Evolutionary conservation across 1,284 basidiomycete species (phyloP), one percentile per base, ranked within the genome.

Genomic region (Ceratobasidium sp.): DNA sequence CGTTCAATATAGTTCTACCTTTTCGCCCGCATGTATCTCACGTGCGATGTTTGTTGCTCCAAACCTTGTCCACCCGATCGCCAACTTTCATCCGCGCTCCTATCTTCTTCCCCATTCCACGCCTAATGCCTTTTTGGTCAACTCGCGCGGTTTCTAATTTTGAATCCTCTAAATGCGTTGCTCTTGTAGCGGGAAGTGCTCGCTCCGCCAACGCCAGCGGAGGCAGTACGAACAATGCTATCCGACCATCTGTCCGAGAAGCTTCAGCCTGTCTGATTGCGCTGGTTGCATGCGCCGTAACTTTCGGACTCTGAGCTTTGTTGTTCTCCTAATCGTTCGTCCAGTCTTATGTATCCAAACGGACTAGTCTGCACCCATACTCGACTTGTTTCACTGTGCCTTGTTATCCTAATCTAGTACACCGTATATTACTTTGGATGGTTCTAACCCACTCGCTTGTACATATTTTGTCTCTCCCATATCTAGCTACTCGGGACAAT

Each of bases 151-250:
- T 42, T 44, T 49, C 55, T 51, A 26, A 73, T 58, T 39, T 49
- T 53, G n/a, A 26, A 58, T 61, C 26, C 42, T 26, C 10, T 49
- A n/a, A 26, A 49, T 66, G 4, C 12, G 26, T 28, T 18, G 55
- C 7, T 13, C 13, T 77, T 46, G n/a, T 42, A 77, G 73, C 60
- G 60, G 63, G 33, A 5, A 58, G 60, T 23, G 73, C 63, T 39
- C 61, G 73, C 13, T 67, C 63, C 18, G 73, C 73, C 64, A 61
- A 77, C 42, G 28, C 72, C n/a, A 55, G 61, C 46, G 64, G 73
- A 23, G 61, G 44, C 33, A 64, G 23, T 46, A 40, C 66, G 12
- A 68, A 33, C 49, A 51, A 68, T 46, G 66, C 42, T 55, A n/a
- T 40, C 9, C n/a, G 49, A 68, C 49, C 9, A 68, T 68, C 33